Evolutionary conservation across 495 filamentous ascomycete species (phyloP).

Genomic region (Trichoderma reesei): DNA sequence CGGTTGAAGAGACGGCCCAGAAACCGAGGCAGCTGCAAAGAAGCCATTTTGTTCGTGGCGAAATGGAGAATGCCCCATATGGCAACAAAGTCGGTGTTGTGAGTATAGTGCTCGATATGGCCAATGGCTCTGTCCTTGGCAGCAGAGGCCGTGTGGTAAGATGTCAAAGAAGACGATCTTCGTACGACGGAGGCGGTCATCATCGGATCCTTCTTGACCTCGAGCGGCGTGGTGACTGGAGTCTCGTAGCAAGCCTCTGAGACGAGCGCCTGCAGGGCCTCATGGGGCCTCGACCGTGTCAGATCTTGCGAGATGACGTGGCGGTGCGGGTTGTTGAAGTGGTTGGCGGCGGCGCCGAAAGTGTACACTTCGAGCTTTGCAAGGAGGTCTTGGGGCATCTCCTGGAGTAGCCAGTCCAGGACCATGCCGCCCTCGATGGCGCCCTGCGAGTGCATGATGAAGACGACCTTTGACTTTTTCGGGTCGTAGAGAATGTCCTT

Average conservation of each 20-base stretch:
- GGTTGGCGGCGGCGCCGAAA: slow-evolving; percentile 67
- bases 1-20: slow-evolving; percentile 68
- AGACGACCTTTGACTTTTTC: slow-evolving; percentile 51
- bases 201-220: neutral
- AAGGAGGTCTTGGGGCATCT: slow-evolving; percentile 54
- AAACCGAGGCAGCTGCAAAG: slow-evolving; percentile 45
- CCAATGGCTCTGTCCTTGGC: slow-evolving; percentile 43
- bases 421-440: slow-evolving; percentile 60
- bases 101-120: slow-evolving; percentile 81
- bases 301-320: slow-evolving; percentile 22
- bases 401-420: slow-evolving; percentile 61
- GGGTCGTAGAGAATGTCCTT: slow-evolving; percentile 37
- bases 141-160: slow-evolving; percentile 7
- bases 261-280: slow-evolving; percentile 13
- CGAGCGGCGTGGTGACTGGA: slow-evolving; percentile 14
- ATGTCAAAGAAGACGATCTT: neutral
- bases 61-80: slow-evolving; percentile 68
- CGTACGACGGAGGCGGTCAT: neutral
- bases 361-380: slow-evolving; percentile 68
- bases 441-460: slow-evolving; percentile 67
- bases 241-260: slow-evolving; percentile 15
- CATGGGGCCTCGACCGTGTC: slow-evolving; percentile 12
- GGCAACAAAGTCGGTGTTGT: slow-evolving; percentile 65
- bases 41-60: slow-evolving; percentile 30
- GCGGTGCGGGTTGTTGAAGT: slow-evolving; percentile 63